Conservation (phyloP, 2,329 filamentous ascomycete genomes). For the Arthrobotrys musiformis region DNA sequence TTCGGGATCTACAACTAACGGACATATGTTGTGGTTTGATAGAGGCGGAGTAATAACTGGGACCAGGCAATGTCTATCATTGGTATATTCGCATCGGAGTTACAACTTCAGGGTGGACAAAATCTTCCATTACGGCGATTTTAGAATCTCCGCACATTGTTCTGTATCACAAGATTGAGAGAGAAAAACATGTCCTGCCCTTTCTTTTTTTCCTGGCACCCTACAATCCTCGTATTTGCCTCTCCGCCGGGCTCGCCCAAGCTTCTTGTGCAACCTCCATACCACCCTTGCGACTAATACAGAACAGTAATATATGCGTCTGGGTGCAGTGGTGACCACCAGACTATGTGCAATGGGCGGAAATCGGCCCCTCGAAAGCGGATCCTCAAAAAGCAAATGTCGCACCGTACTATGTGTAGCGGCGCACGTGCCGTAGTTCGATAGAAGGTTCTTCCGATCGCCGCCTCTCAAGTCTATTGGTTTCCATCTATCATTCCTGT, state of each 20-base stretch:
- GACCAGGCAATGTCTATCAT: background rate
- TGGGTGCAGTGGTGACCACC: background rate
- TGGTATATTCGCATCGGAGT: conserved; percentile 18
- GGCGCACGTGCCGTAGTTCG: conserved; percentile 34
- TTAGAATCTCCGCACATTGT: conserved; percentile 1
- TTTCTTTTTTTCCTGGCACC: background rate
- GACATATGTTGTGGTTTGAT: conserved; percentile 5
- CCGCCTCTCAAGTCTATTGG: conserved; percentile 15
- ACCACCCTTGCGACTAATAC: background rate
- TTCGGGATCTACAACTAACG: conserved; percentile 10
- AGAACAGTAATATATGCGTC: background rate
- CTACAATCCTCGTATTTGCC: background rate
- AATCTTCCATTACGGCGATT: conserved; percentile 31
- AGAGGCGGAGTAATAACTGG: background rate
- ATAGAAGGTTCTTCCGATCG: conserved; percentile 42
- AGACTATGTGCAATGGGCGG: background rate
- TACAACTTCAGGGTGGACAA: conserved; percentile 26
- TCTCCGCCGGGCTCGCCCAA: background rate
- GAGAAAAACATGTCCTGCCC: background rate
- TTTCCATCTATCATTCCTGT: conserved; percentile 2
- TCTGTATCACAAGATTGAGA: background rate
- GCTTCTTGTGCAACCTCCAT: conserved; percentile 13
- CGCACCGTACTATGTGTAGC: conserved; percentile 6
- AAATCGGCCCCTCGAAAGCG: background rate
- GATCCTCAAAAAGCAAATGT: background rate